These are phyloP conservation scores for Yamadazyma siamensis DNA, from an alignment of 1,139 yeast genomes.

Conservation along the genomic window DNA sequence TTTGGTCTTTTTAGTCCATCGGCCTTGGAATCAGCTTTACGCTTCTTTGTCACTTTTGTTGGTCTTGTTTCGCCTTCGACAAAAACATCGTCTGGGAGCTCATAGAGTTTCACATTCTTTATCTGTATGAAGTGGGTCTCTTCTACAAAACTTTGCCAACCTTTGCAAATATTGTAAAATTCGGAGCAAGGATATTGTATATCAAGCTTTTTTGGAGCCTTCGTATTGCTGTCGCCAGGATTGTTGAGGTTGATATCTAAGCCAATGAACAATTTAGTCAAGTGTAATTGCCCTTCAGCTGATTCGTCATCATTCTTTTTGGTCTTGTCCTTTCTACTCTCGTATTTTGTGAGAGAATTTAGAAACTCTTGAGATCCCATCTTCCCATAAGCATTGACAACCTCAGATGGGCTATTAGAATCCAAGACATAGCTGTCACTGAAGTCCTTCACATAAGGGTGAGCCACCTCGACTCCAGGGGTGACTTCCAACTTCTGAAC, in stretches of 20 bases:
- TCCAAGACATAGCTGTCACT: slow-evolving; percentile 42
- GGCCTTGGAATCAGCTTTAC: slow-evolving; percentile 12
- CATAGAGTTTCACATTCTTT: slow-evolving; percentile 75
- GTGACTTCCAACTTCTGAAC: slow-evolving; percentile 78
- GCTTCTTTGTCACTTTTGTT: slow-evolving; percentile 40
- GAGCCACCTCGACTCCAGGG: slow-evolving; percentile 77
- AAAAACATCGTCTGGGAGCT: slow-evolving; percentile 82
- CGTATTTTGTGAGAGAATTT: slow-evolving; percentile 2
- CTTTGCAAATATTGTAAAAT: slow-evolving; percentile 73
- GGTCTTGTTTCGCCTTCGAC: slow-evolving; percentile 79
- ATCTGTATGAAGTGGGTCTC: slow-evolving; percentile 61
- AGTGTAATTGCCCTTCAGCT: slow-evolving; percentile 47
- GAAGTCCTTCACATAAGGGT: slow-evolving; percentile 84
- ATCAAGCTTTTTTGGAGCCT: slow-evolving; percentile 58
- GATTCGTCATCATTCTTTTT: slow-evolving; percentile 1
- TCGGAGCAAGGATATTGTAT: slow-evolving; percentile 91
- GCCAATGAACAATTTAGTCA: slow-evolving; percentile 81
- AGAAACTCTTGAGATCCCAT: slow-evolving; percentile 8
- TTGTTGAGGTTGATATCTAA: slow-evolving; percentile 54
- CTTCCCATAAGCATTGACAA: slow-evolving; percentile 56
- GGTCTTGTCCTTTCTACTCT: not conserved
- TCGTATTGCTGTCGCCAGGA: slow-evolving; percentile 28
- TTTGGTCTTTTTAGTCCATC: slow-evolving; percentile 14
- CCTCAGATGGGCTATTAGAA: slow-evolving; percentile 40
- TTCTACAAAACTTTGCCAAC: slow-evolving; percentile 65